Evolutionary conservation across 345 rosid species (phyloP).

Genomic region (Ceriops tagal): DNA sequence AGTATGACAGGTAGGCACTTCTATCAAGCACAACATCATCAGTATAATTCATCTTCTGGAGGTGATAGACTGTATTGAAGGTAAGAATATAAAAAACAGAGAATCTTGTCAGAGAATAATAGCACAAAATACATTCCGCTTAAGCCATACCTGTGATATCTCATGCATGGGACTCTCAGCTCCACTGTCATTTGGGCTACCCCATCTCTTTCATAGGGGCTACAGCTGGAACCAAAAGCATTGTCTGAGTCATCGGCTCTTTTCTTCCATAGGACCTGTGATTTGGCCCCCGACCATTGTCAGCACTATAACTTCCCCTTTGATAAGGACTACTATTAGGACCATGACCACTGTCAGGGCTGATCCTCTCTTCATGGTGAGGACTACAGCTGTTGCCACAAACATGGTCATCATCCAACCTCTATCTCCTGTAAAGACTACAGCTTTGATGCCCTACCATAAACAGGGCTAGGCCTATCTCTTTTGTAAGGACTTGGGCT

Average conservation of each 20-base stretch:
- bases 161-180: slow-evolving; percentile 57
- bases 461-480: slow-evolving; percentile 58
- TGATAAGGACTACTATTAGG: slow-evolving; percentile 50
- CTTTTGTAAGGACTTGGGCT: slow-evolving; percentile 57
- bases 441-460: slow-evolving; percentile 44
- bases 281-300: slow-evolving; percentile 26
- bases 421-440: slow-evolving; percentile 45
- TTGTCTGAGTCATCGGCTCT: slow-evolving; percentile 29
- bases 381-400: slow-evolving; percentile 56
- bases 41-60: slow-evolving; percentile 35
- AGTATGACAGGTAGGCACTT: not conserved
- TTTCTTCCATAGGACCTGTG: slow-evolving; percentile 37
- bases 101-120: not conserved
- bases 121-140: not conserved
- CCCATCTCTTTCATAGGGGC: slow-evolving; percentile 41
- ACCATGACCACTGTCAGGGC: slow-evolving; percentile 46
- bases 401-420: slow-evolving; percentile 36
- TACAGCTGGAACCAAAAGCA: slow-evolving; percentile 44
- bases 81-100: not conserved
- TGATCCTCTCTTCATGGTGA: slow-evolving; percentile 44
- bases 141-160: slow-evolving; percentile 38
- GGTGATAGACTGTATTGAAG: slow-evolving; percentile 36
- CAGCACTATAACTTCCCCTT: slow-evolving; percentile 30
- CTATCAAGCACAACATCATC: not conserved
- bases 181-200: slow-evolving; percentile 30